These are phyloP conservation scores for Phialophora macrospora DNA, from an alignment of 2,329 filamentous ascomycete genomes.

Conservation along the genomic window DNA sequence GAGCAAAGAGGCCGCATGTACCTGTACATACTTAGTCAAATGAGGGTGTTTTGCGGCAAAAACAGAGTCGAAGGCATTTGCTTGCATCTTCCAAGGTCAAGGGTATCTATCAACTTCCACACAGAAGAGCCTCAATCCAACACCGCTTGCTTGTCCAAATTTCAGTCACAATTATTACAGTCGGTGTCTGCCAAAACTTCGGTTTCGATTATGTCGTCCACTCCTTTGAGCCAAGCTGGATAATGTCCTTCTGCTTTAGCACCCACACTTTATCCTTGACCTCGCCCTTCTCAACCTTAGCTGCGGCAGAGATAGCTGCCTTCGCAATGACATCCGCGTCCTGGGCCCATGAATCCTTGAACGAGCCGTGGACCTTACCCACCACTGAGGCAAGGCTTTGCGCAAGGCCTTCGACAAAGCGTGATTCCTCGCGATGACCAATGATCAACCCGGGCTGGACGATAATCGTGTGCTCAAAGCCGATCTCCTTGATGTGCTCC, in stretches of 20 bases:
- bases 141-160: not conserved
- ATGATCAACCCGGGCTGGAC: conserved; percentile 75
- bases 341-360: conserved; percentile 72
- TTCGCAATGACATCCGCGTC: conserved; percentile 72
- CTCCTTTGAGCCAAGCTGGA: conserved; percentile 42
- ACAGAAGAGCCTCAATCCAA: not conserved
- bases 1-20: not conserved
- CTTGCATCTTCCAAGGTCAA: not conserved
- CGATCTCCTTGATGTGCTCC: conserved; percentile 71
- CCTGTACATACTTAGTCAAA: not conserved
- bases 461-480: conserved; percentile 79
- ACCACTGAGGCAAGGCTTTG: conserved; percentile 61
- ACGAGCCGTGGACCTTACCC: conserved; percentile 58
- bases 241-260: conserved; percentile 47
- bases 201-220: conserved; percentile 32
- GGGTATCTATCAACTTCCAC: conserved; percentile 1
- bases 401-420: conserved; percentile 63
- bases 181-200: not conserved
- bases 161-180: not conserved
- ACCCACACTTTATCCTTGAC: conserved; percentile 50
- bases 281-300: conserved; percentile 50
- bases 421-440: conserved; percentile 68
- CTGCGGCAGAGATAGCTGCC: conserved; percentile 45
- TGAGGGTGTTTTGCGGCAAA: not conserved
- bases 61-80: not conserved